Evolutionary conservation across 805 yeast species (phyloP), one percentile per base, ranked within the genome.

Genomic region (Kurtzmaniella cleridarum): DNA sequence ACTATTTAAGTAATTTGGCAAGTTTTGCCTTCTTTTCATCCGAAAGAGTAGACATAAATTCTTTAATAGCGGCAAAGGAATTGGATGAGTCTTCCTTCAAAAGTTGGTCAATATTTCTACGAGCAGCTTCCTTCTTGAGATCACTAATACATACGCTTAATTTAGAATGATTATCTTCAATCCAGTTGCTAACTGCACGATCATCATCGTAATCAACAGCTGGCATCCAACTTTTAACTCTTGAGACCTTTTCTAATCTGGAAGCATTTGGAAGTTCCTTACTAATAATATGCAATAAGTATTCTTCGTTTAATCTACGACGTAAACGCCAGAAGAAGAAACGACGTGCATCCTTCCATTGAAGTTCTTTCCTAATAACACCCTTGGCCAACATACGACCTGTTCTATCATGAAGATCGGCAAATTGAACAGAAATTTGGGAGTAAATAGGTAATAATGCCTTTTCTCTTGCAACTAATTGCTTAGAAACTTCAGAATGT

Each of bases 291-390:
- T 76, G 80, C 61, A 88, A 69, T 59, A 91, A 71, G 64, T 88
- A 87, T 63, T 87, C 95, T 67, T 93, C 98, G 59, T 85, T 82
- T 64, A 93, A 72, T 64, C 96, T 87, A 69, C 98, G 84, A 71
- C 97, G 86, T 45, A 88, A 78, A 66, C 99, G 82, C 98, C 98
- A 93, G 93, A 87, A 93, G 81, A 93, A 93, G 80, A 76, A 86
- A 57, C 98, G 81, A 74, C 99, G 87, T 24, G 97, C 78, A 36
- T 89, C 75, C 34, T 64, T 62, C 96, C 96, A 90, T 54, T 84
- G 80, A 39, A 93, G 67, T 53, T 88, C 93, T 59, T 84, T 83
- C 51, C 84, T 76, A 54, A 93, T 88, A 42, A 83, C 84, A 42
- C 91, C 95, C 76, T 93, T 95, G 40, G 95, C 95, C 66, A 84